These are phyloP conservation scores for Aspergillus funiculosus DNA, from an alignment of 495 filamentous ascomycete species.

Conservation along the genomic window DNA sequence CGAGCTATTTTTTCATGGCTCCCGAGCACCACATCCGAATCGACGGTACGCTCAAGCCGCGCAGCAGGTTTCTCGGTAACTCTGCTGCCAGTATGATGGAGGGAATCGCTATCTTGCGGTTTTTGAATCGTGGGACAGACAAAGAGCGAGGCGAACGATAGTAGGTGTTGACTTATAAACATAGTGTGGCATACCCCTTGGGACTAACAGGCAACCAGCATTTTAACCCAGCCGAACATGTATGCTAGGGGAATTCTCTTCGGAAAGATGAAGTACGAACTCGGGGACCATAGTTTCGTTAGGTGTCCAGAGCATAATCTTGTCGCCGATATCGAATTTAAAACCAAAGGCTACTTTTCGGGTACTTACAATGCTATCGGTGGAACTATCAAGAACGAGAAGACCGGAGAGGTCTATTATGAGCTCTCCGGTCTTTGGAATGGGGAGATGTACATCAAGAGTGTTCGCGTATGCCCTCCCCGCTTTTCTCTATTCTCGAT, in stretches of 20 bases:
- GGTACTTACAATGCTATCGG: slow-evolving; percentile 96
- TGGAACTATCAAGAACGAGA: slow-evolving; percentile 83
- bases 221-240: slow-evolving; percentile 97
- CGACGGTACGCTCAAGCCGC: slow-evolving; percentile 92
- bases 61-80: slow-evolving; percentile 93
- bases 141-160: slow-evolving; percentile 71
- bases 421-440: slow-evolving; percentile 92
- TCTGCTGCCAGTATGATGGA: slow-evolving; percentile 99
- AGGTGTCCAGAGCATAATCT: slow-evolving; percentile 81
- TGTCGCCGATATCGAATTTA: slow-evolving; percentile 94
- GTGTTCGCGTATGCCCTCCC: slow-evolving; percentile 58
- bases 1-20: slow-evolving; percentile 98
- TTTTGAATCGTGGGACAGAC: slow-evolving; percentile 68
- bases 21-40: slow-evolving; percentile 92
- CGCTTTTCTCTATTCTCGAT: not conserved
- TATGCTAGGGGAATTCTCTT: slow-evolving; percentile 97
- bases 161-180: slow-evolving; percentile 48
- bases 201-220: slow-evolving; percentile 41
- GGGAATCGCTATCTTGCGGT: slow-evolving; percentile 77
- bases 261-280: slow-evolving; percentile 99
- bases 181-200: not conserved
- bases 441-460: slow-evolving; percentile 85
- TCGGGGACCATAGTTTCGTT: slow-evolving; percentile 95
- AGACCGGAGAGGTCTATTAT: slow-evolving; percentile 76
- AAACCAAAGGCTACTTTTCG: slow-evolving; percentile 95